Evolutionary conservation across 2,329 filamentous ascomycete species (phyloP), one percentile per base, ranked within the genome.

Genomic region (Colletotrichum abscissum): DNA sequence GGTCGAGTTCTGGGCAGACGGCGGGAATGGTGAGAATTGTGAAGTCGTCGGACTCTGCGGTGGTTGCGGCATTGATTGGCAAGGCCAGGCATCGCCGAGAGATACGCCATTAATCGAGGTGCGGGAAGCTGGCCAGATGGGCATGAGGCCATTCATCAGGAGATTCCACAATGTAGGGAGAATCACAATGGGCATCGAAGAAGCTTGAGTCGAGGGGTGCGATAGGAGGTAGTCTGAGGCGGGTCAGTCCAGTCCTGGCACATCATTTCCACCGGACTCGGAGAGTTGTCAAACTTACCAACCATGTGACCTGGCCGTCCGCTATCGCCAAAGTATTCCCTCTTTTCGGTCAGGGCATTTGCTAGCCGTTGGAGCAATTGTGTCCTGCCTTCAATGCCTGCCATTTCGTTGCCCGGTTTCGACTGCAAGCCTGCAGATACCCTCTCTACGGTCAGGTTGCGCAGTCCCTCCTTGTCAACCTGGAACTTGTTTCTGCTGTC

Each of bases 1-100:
- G 4, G 89, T 90, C 1, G 79, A 76, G 49, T 73, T 69, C 1
- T 92, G 92, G 28, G 77, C 76, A 12, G 79, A 78, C 57, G 82
- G 81, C 42, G 76, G 92, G 87, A 81, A 87, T 3, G 85, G 84
- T 7, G 84, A 86, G 73, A 87, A 84, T 5, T 82, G 83, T 11
- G 93, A 91, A 24, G 87, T 89, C n/a, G 78, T 76, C 1, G 85
- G 84, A 46, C 75, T 75, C 9, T 80, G 76, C 0, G 78, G 66
- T 5, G 82, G 81, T 58, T 88, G 86, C 1, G 95, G 95, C 90
- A 98, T 94, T 38, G 92, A 90, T 12, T 90, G 91, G 83, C 95
- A 98, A 0, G 93, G 94, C 97, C 97, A 99, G 28, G 97, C 96
- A 80, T 99, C 97, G 68, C 97, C 97, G 19, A 99, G 90, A 0